phyloP scores from a whole-genome alignment of 805 yeast genomes.

The Naumovozyma dairenensis region DNA sequence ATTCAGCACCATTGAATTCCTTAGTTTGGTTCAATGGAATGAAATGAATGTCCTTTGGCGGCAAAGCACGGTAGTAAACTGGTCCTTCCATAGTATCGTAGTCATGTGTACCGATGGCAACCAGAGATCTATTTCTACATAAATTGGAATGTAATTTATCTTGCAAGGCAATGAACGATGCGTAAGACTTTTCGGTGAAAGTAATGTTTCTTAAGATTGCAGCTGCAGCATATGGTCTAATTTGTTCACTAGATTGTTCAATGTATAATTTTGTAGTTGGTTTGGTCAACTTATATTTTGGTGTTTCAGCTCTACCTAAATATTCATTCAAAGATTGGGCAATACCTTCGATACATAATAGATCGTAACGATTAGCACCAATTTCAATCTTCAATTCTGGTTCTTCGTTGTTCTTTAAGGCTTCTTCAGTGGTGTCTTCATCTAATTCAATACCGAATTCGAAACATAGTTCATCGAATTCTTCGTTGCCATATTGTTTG shows the following conservation, averaged over 20 bases:
- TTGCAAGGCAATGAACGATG: slow-evolving; percentile 90
- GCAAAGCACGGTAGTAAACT: slow-evolving; percentile 77
- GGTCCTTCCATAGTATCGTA: slow-evolving; percentile 71
- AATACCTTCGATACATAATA: slow-evolving; percentile 97
- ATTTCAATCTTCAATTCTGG: slow-evolving; percentile 96
- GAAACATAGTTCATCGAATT: slow-evolving; percentile 94
- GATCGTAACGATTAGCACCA: slow-evolving; percentile 97
- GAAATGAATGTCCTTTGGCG: slow-evolving; percentile 68
- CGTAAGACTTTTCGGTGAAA: slow-evolving; percentile 78
- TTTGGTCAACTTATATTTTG: slow-evolving; percentile 54
- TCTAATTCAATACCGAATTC: slow-evolving; percentile 96
- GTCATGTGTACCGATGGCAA: slow-evolving; percentile 98
- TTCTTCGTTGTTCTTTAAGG: slow-evolving; percentile 37
- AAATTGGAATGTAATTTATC: slow-evolving; percentile 91
- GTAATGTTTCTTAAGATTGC: slow-evolving; percentile 82
- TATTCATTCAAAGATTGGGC: slow-evolving; percentile 90
- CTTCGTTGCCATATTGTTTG: slow-evolving; percentile 63
- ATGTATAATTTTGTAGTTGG: slow-evolving; percentile 63
- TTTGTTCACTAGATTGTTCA: slow-evolving; percentile 57
- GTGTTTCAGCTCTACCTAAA: slow-evolving; percentile 57
- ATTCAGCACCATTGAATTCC: slow-evolving; percentile 60
- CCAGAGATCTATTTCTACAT: slow-evolving; percentile 94
- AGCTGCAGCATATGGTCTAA: slow-evolving; percentile 90
- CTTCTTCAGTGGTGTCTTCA: slow-evolving; percentile 81
- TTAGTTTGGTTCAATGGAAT: slow-evolving; percentile 64